These are phyloP conservation scores for Pichia occidentalis DNA, from an alignment of 805 yeast species.

Conservation along the genomic window DNA sequence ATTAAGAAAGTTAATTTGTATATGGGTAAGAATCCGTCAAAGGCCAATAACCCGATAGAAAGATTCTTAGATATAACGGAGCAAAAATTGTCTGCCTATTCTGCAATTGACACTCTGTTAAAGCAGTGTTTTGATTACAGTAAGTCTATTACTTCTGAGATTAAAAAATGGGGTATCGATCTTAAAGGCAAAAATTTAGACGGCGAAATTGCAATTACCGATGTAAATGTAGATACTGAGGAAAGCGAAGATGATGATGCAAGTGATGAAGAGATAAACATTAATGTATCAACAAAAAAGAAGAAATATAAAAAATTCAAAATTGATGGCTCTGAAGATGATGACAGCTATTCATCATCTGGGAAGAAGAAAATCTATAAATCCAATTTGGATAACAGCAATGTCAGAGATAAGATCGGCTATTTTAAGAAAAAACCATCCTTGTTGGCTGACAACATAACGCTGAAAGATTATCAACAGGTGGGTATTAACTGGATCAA, in stretches of 20 bases:
- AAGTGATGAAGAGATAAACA: slow-evolving; percentile 16
- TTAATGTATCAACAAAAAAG: slow-evolving; percentile 38
- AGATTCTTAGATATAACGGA: slow-evolving; percentile 65
- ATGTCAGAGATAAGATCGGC: slow-evolving; percentile 15
- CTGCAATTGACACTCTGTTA: slow-evolving; percentile 90
- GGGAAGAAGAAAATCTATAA: slow-evolving; percentile 18
- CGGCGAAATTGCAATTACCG: slow-evolving; percentile 64
- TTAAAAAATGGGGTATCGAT: slow-evolving; percentile 84
- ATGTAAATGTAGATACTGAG: slow-evolving; percentile 33
- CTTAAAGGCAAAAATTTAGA: slow-evolving; percentile 42
- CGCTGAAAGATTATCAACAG: slow-evolving; percentile 83
- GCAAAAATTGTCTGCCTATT: slow-evolving; percentile 74
- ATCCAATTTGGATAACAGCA: slow-evolving; percentile 26
- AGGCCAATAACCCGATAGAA: slow-evolving; percentile 45
- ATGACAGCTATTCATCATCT: slow-evolving; percentile 23
- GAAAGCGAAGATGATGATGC: slow-evolving; percentile 24
- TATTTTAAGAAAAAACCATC: slow-evolving; percentile 70
- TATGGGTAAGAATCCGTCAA: slow-evolving; percentile 14
- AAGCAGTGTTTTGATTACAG: slow-evolving; percentile 79
- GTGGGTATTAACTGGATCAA: slow-evolving; percentile 96
- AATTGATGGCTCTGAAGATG: slow-evolving; percentile 38
- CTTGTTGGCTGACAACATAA: slow-evolving; percentile 53
- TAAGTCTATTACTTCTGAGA: slow-evolving; percentile 58
- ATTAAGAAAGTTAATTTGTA: slow-evolving; percentile 54
- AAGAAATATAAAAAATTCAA: slow-evolving; percentile 2